Base-by-base conservation (phyloP, 2,329 filamentous ascomycete species). In the Plenodomus lindquistii region DNA sequence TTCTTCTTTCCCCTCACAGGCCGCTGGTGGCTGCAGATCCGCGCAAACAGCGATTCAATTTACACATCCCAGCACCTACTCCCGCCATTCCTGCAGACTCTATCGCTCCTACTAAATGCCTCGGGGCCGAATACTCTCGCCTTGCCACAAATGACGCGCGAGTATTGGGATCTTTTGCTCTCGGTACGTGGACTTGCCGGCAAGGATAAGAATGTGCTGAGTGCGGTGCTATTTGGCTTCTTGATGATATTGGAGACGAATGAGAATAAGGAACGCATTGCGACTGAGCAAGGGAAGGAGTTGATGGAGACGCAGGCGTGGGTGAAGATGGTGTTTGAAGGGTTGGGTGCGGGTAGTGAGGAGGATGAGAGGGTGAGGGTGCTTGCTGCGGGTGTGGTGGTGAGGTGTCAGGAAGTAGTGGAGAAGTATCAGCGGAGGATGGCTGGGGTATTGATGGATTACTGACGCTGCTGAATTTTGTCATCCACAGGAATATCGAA, bases 1-100 rank as follows among this genome's bases (percentile, higher is more conserved):
- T 94, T 97, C 77, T 97, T 97, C 81, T 88, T 88, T 55, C 93
- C 94, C 0, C 79, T 99, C 9, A 87, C 88, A 0, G 88, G 87
- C 0, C 86, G 90, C 36, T 95, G 94, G 73, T 88, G 87, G 66
- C 79, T 88, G 2, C 77, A 82, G 54, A 65, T 81, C 24, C 81
- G 81, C 54, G 85, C 77, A 65, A 68, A 44, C 16, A 40, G 35
- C 34, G 71, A 79, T 40, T 84, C 85, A 42, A 81, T 91, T 41
- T 80, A 91, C 53, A 83, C 90, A 42, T 84, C 91, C 36, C 86
- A 91, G 0, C 83, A 88, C 50, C 79, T 97, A 5, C 81, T 97
- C 0, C 80, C 86, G 0, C 81, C 91, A 8, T 94, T 91, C 69
- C 76, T 97, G 27, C 92, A 95, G 70, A 99, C 94, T 0, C 79